Percentiles rank a stretch among this genome's conserved stretches.
Evolutionary conservation across 495 filamentous ascomycete species (phyloP).

Genomic region (Penicillium ucsense): DNA sequence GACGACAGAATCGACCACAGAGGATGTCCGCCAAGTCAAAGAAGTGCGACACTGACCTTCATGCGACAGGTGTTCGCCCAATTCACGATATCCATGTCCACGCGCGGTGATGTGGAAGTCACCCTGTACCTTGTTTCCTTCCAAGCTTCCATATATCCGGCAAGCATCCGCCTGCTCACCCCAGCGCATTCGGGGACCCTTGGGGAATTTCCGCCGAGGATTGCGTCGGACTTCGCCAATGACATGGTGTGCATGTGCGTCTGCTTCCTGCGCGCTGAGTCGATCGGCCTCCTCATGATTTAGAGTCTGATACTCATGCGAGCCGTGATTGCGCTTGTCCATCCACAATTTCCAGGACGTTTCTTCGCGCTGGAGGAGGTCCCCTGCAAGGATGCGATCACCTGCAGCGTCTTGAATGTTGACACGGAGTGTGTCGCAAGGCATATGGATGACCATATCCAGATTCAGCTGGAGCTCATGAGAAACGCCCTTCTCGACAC

Average conservation of each 20-base stretch:
- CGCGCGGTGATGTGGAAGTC: constrained; percentile 97
- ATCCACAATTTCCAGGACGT: constrained; percentile 80
- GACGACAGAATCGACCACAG: neutral
- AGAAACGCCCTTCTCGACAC: constrained; percentile 85
- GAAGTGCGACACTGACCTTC: constrained; percentile 41
- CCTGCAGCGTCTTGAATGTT: constrained; percentile 96
- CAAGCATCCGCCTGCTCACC: constrained; percentile 52
- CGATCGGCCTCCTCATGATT: constrained; percentile 36
- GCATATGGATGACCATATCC: constrained; percentile 88
- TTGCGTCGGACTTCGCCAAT: constrained; percentile 34
- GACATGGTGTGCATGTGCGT: constrained; percentile 44
- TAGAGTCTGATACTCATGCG: constrained; percentile 43
- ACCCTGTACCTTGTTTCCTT: constrained; percentile 92
- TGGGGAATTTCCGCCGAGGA: constrained; percentile 47
- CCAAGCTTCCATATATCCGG: constrained; percentile 79
- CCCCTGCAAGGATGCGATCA: constrained; percentile 78
- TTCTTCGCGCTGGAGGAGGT: constrained; percentile 60
- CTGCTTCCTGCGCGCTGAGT: constrained; percentile 37
- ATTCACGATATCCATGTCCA: constrained; percentile 84
- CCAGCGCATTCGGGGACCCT: constrained; percentile 59
- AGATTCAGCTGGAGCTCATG: constrained; percentile 89
- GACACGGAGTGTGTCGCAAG: constrained; percentile 77
- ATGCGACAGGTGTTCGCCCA: constrained; percentile 69
- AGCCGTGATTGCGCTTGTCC: constrained; percentile 58
- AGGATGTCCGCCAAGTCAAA: neutral